phyloP scores from a whole-genome alignment of 139 green algal genomes.

The Yamagishiella unicocca region DNA sequence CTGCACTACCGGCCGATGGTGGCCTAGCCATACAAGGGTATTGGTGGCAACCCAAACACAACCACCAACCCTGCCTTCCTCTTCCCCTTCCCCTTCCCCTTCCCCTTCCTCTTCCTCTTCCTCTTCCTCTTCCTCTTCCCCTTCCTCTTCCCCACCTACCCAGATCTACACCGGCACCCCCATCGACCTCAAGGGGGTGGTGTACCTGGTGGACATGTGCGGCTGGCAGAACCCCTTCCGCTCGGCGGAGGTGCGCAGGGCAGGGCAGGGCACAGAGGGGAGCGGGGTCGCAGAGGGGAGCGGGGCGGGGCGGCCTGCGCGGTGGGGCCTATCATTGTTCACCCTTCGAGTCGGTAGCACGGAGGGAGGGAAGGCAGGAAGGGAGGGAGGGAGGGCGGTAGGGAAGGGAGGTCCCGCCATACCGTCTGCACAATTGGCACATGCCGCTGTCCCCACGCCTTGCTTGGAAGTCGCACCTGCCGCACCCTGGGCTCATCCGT shows the following conservation, averaged over 20 bases:
- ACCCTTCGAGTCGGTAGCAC: no score
- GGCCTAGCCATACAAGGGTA: not conserved
- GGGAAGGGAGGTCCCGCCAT: not conserved
- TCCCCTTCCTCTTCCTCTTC: not conserved
- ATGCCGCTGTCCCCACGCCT: no score
- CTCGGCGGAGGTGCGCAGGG: not conserved
- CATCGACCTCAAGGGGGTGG: not conserved
- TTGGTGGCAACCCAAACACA: not conserved
- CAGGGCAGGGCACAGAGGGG: not conserved
- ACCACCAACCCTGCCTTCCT: not conserved
- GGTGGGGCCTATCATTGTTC: no score
- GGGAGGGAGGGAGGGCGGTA: not conserved
- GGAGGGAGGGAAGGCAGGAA: not conserved
- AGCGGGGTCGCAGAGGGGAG: not conserved
- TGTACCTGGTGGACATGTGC: slow-evolving; percentile 42
- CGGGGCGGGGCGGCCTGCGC: not conserved
- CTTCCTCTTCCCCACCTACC: not conserved
- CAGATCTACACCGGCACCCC: slow-evolving; percentile 17
- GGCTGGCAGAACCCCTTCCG: slow-evolving; percentile 28
- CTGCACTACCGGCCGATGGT: no score
- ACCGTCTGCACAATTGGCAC: not conserved
- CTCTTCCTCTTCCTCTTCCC: not conserved
- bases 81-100: no score
- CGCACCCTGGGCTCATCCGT: no score
- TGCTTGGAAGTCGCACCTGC: no score